phyloP scores from a whole-genome alignment of 768 basidiomycete genomes.

The Kwoniella shandongensis region DNA sequence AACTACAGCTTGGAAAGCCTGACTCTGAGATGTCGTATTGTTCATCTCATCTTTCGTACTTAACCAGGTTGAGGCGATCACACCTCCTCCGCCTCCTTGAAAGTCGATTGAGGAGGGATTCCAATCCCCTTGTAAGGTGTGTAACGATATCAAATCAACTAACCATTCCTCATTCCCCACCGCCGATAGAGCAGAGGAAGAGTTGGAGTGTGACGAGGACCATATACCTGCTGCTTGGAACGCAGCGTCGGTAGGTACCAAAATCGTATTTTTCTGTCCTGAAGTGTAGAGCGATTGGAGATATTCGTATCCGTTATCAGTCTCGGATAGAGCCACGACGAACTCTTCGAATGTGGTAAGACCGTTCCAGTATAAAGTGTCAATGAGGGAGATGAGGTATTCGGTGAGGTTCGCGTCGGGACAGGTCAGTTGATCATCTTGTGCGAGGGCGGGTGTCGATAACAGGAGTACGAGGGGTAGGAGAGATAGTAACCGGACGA shows the following conservation, averaged over 20 bases:
- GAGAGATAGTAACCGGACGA: neutral
- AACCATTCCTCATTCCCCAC: slow-evolving; percentile 14
- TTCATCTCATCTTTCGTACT: slow-evolving; percentile 4
- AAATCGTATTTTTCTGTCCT: slow-evolving; percentile 20
- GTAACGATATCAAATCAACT: slow-evolving; percentile 26
- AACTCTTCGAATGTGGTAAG: slow-evolving; percentile 41
- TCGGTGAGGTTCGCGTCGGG: slow-evolving; percentile 24
- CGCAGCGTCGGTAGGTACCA: slow-evolving; percentile 43
- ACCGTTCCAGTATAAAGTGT: slow-evolving; percentile 38
- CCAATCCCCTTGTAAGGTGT: slow-evolving; percentile 29
- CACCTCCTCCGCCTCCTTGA: slow-evolving; percentile 7
- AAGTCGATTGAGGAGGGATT: slow-evolving; percentile 11
- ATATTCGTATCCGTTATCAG: slow-evolving; percentile 34
- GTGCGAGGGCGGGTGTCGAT: neutral
- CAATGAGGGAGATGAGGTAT: slow-evolving; percentile 39
- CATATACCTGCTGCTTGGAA: slow-evolving; percentile 30
- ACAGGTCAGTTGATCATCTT: slow-evolving; percentile 33
- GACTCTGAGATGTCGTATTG: neutral
- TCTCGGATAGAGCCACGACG: slow-evolving; percentile 24
- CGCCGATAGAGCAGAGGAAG: neutral
- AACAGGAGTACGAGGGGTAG: slow-evolving; percentile 20
- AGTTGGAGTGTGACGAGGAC: neutral
- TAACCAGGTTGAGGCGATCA: slow-evolving; percentile 14
- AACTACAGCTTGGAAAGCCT: slow-evolving; percentile 22
- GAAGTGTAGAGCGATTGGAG: slow-evolving; percentile 21